These are phyloP conservation scores for Pyrenula massariospora DNA, from an alignment of 495 filamentous ascomycete genomes.

Conservation along the genomic window DNA sequence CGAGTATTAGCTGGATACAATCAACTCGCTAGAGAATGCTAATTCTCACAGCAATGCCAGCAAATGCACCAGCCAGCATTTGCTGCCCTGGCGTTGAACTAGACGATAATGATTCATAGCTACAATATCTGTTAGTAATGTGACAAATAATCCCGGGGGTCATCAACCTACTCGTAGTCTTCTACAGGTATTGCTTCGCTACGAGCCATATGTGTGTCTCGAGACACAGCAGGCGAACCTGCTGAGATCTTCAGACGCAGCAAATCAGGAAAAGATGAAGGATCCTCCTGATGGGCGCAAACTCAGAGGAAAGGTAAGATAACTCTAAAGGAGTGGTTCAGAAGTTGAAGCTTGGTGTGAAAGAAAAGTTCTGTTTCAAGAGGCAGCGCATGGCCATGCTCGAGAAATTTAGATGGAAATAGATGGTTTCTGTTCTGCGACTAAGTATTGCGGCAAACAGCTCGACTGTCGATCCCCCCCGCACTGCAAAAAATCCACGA, in stretches of 20 bases:
- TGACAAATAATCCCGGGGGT: no score
- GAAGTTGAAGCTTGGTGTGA: background rate
- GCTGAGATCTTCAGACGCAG: background rate
- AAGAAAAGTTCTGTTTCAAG: background rate
- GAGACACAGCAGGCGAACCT: background rate
- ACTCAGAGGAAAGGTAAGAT: background rate
- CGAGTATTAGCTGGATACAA: constrained; percentile 4
- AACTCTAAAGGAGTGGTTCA: background rate
- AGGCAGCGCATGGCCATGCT: background rate
- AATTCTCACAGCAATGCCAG: constrained; percentile 77
- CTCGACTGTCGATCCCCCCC: no score
- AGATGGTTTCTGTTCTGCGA: no score
- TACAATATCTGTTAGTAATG: no score
- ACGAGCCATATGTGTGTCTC: background rate
- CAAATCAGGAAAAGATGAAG: background rate
- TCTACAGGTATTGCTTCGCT: background rate
- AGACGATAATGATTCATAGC: background rate
- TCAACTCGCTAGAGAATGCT: background rate
- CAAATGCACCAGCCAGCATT: constrained; percentile 91
- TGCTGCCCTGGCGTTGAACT: constrained; percentile 44
- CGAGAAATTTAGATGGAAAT: no score
- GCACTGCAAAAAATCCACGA: no score
- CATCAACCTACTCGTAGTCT: background rate
- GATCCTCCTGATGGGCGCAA: background rate
- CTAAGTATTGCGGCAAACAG: no score